Percentiles rank a stretch among this genome's conserved stretches.
Conservation (phyloP, 2,329 filamentous ascomycete genomes). For the Scytalidium sp. region DNA sequence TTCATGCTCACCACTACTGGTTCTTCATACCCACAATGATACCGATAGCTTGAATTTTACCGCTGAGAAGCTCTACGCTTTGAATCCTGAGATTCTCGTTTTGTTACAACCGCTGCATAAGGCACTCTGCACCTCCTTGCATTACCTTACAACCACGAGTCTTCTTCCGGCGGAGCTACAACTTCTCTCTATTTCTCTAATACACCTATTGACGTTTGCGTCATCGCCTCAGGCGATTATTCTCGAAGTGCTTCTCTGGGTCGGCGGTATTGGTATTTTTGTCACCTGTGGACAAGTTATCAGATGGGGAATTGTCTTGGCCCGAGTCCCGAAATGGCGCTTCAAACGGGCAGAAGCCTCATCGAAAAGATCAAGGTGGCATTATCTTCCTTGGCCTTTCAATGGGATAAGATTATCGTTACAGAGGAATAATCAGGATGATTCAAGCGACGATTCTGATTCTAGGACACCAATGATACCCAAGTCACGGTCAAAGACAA, state of each 20-base stretch:
- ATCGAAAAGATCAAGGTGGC: not conserved
- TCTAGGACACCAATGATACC: not conserved
- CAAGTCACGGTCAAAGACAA: not conserved
- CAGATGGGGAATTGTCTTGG: conserved; percentile 79
- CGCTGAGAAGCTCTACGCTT: conserved; percentile 25
- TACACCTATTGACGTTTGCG: conserved; percentile 77
- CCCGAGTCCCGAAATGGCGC: conserved; percentile 87
- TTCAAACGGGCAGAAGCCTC: conserved; percentile 55
- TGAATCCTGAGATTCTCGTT: conserved; percentile 32
- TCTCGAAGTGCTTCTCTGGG: conserved; percentile 81
- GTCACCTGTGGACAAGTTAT: conserved; percentile 72
- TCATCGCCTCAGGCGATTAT: conserved; percentile 80
- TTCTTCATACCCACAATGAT: not conserved
- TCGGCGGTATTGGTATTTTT: conserved; percentile 75
- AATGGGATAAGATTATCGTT: not conserved
- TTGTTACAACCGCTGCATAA: conserved; percentile 83
- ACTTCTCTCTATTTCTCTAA: conserved; percentile 75
- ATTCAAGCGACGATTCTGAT: conserved; percentile 21
- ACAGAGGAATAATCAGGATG: conserved; percentile 1
- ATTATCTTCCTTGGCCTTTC: not conserved
- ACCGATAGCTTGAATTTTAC: conserved; percentile 23
- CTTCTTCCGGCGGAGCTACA: conserved; percentile 84
- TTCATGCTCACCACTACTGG: conserved; percentile 64
- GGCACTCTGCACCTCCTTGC: conserved; percentile 68
- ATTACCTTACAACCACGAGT: conserved; percentile 84